Conservation (phyloP, 2,329 filamentous ascomycete genomes). For the Calonectria fujianensis region DNA sequence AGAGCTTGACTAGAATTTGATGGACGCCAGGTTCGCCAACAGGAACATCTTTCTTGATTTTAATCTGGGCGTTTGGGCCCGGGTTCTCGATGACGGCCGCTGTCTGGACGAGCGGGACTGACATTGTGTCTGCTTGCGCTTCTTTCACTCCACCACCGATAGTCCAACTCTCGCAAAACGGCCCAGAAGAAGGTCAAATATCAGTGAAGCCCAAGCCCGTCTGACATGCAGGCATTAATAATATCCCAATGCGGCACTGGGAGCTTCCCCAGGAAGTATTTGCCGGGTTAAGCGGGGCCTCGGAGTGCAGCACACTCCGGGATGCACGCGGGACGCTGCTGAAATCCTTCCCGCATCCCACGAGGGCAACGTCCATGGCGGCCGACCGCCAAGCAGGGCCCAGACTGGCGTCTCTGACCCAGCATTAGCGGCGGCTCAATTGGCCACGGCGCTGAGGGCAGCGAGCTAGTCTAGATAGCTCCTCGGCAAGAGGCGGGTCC, state of each 20-base stretch:
- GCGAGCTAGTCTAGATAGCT: not conserved
- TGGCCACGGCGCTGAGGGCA: not conserved
- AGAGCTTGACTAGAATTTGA: conserved; percentile 47
- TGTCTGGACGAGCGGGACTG: conserved; percentile 33
- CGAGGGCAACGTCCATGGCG: not conserved
- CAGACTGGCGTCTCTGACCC: not conserved
- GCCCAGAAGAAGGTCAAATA: conserved; percentile 14
- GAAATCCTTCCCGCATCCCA: not conserved
- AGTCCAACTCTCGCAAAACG: not conserved
- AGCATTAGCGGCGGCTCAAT: conserved; percentile 7
- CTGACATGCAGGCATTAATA: not conserved
- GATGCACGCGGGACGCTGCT: too few relatives aligned
- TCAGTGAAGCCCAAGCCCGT: not conserved
- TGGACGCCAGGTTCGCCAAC: conserved; percentile 7
- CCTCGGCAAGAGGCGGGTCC: conserved; percentile 10
- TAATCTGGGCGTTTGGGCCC: conserved; percentile 33
- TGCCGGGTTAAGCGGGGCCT: conserved; percentile 22
- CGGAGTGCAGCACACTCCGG: not conserved
- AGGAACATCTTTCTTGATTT: conserved; percentile 29
- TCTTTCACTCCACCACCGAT: too few relatives aligned
- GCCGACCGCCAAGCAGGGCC: not conserved
- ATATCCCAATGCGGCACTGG: not conserved
- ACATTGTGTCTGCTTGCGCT: conserved; percentile 5
- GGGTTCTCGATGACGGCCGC: conserved; percentile 47
- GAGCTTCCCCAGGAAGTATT: not conserved